Base-by-base conservation (phyloP, 2,329 filamentous ascomycete species). In the Pseudomassariella vexata region DNA sequence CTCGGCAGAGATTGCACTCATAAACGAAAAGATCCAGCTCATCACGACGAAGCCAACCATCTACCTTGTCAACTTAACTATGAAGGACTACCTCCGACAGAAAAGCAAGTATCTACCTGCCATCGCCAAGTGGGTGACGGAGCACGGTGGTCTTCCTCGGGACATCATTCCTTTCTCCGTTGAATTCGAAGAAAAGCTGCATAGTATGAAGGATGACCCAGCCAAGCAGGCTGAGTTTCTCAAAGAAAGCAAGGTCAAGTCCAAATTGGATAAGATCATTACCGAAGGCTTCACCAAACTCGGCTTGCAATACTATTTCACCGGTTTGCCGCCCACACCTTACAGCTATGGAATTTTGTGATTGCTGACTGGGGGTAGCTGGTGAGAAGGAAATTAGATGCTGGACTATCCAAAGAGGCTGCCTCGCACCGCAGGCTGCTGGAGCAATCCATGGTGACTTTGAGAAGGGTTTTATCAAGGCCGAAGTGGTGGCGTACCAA, bases 1-100 rank as follows among this genome's bases (percentile, higher is more conserved):
- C 6, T 52, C 57, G 2, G 59, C 59, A 1, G 62, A 65, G 39
- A 64, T 65, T 32, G 51, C 53, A 2, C 51, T 63, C n/a, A 65
- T 65, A 46, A 65, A 64, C 42, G 62, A 64, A 23, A 65, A 64
- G 50, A 61, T 63, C 15, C 56, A 57, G 34, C 55, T 66, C 3
- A 66, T 66, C 42, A 66, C 62, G 18, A 66, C 62, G 10, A 66
- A 66, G 47, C 62, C 62, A 9, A 47, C 48, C 27, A 63, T 66
- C 40, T 66, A 66, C 45, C 58, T 66, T 19, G 60, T 66, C 32
- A 66, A 66, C 44, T 35, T 66, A 33, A 62, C 60, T 2, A 64
- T 65, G 62, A 65, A 65, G 49, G 63, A 66, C 38, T 66, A 66
- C 46, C 50, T 66, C 17, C 43, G 63, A 21, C 63, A 65, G 36